Evolutionary conservation across 2,329 filamentous ascomycete genomes (phyloP).

Genomic region (Lithohypha guttulata): DNA sequence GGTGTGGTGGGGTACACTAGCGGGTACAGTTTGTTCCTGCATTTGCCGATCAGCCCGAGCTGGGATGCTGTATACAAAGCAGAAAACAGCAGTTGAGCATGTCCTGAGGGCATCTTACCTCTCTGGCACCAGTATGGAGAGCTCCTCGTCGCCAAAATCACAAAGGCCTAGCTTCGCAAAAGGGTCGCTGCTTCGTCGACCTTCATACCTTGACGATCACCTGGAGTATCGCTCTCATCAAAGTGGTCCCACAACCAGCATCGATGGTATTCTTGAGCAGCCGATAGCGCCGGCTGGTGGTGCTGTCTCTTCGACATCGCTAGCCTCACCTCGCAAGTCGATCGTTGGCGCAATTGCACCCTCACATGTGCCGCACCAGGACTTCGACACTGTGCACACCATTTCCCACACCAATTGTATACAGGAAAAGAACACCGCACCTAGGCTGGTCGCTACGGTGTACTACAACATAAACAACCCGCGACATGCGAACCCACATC

Average conservation of each 20-base stretch:
- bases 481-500: slow-evolving; percentile 37
- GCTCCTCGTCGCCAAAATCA: slow-evolving; percentile 22
- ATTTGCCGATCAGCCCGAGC: slow-evolving; percentile 38
- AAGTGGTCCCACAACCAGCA: slow-evolving; percentile 18
- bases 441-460: slow-evolving; percentile 38
- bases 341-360: slow-evolving; percentile 18
- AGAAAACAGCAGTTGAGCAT: neutral
- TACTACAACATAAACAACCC: slow-evolving; percentile 38
- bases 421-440: slow-evolving; percentile 30
- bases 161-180: slow-evolving; percentile 34
- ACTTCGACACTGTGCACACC: slow-evolving; percentile 37
- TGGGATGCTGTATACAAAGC: slow-evolving; percentile 33
- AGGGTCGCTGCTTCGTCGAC: slow-evolving; percentile 31
- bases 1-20: slow-evolving; percentile 44
- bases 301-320: slow-evolving; percentile 15
- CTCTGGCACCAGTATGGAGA: slow-evolving; percentile 2
- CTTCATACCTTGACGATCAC: slow-evolving; percentile 37
- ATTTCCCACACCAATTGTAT: slow-evolving; percentile 35
- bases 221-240: slow-evolving; percentile 32
- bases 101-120: too few relatives aligned
- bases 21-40: slow-evolving; percentile 42
- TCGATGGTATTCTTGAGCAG: slow-evolving; percentile 22
- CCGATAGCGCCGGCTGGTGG: slow-evolving; percentile 12
- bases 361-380: slow-evolving; percentile 24
- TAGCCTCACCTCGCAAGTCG: slow-evolving; percentile 16